Base-by-base conservation (phyloP, 106 monocot genomes). In the Platanthera zijinensis region DNA sequence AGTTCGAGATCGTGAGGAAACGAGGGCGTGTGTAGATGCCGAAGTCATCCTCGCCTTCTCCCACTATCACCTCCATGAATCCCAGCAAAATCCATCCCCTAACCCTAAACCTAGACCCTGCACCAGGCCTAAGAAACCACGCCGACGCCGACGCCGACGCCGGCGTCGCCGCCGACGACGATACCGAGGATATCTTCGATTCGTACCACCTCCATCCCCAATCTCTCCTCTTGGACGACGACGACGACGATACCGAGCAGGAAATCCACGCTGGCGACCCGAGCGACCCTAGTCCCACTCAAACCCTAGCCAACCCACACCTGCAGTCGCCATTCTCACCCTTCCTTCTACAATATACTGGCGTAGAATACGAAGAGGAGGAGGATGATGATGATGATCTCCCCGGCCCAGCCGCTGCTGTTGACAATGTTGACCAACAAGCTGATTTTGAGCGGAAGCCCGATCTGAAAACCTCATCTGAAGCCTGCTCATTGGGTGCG, bases 61-160 rank as follows among this genome's bases (percentile, higher is more conserved):
- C 90, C 66, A 87, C 82, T 57, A 78, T 87, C 64, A 84, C 83
- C 25, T 81, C 85, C 50, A 90, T 85, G 90, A 87, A 85, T 50
- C 85, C 80, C 57, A 59, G 74, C 81, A 76, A 79, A 75, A 71
- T 70, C 75, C 84, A 77, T 48, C 76, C 76, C 57, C 72, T 48
- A 57, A 19, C 70, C 73, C 77, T 57, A 22, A 57, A 75, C 77
- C 51, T 51, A 73, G 22, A 68, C 48, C 74, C 68, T 77, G 50
- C 76, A 68, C 77, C 69, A 81, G 81, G 75, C 81, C 71, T 74
- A 50, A 45, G 63, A 63, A 39, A 57, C 53, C 74, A 28, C 49
- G 51, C 48, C 21, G 75, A 2, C 70, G 39, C 32, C 30, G 48
- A 28, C 49, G 51, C 48, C 21, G 75, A 2, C 70, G 39, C 32